Percentiles rank a stretch among this genome's conserved stretches.
phyloP scores from a whole-genome alignment of 164 flowering plant genomes.

The Sedum album region DNA sequence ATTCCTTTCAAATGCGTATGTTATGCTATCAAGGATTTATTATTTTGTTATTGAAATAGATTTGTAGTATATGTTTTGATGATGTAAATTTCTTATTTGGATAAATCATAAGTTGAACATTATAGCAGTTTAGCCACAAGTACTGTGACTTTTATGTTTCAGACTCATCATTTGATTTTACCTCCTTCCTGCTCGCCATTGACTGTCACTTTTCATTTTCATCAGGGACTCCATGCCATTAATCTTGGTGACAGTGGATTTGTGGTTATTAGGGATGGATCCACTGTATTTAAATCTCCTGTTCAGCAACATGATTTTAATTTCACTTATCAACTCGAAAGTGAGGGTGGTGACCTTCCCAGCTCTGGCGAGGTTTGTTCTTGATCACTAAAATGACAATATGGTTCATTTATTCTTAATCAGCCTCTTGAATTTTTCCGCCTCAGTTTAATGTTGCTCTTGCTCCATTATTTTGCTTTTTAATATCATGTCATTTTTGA shows the following conservation, averaged over 20 bases:
- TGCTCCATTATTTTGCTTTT: not conserved
- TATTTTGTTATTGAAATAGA: not conserved
- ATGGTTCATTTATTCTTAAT: not conserved
- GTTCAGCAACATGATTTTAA: constrained; percentile 92
- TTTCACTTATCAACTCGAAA: constrained; percentile 83
- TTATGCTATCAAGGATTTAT: not conserved
- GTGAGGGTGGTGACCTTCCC: constrained; percentile 71
- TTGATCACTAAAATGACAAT: not conserved
- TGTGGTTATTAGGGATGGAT: constrained; percentile 83
- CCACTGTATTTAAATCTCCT: constrained; percentile 76
- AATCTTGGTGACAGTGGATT: constrained; percentile 96
- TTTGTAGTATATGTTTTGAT: not conserved
- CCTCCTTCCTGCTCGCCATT: not conserved
- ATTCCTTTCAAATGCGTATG: too few relatives aligned
- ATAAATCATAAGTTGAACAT: not conserved
- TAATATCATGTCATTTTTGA: not conserved
- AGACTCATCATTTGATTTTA: not conserved
- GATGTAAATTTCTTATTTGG: not conserved
- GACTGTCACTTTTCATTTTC: constrained; percentile 11
- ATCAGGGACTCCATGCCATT: constrained; percentile 79
- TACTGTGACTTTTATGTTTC: not conserved
- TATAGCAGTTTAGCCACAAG: not conserved
- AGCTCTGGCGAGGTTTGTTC: constrained; percentile 83
- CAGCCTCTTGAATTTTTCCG: not conserved
- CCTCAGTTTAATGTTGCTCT: not conserved